phyloP scores from a whole-genome alignment of 2,329 filamentous ascomycete species.

The Bipolaris gigantea region DNA sequence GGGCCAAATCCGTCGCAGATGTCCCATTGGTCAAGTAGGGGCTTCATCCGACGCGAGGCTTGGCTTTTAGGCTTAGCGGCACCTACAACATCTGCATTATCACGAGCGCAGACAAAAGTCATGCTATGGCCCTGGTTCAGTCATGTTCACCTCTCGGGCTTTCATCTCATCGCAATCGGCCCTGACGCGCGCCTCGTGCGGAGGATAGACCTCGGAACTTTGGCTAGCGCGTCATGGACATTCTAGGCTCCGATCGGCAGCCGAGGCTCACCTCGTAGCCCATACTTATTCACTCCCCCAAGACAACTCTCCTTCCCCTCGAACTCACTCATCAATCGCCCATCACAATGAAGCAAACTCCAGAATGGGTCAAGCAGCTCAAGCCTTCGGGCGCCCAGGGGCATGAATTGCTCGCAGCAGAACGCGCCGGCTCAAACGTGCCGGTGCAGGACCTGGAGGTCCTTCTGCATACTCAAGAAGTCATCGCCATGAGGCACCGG shows the following conservation, averaged over 20 bases:
- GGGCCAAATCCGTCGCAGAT: neutral
- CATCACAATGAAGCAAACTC: constrained; percentile 47
- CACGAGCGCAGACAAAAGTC: constrained; percentile 1
- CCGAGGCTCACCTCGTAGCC: constrained; percentile 24
- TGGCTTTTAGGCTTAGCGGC: neutral
- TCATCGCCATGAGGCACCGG: constrained; percentile 61
- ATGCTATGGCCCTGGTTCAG: neutral
- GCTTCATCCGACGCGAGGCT: neutral
- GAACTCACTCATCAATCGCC: constrained; percentile 5
- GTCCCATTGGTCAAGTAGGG: neutral
- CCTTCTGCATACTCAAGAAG: constrained; percentile 69
- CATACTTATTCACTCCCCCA: constrained; percentile 15
- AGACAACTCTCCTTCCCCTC: constrained; percentile 11
- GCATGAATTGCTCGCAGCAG: constrained; percentile 66
- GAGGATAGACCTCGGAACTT: constrained; percentile 26
- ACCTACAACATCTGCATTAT: constrained; percentile 1
- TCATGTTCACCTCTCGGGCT: neutral
- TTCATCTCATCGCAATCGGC: neutral
- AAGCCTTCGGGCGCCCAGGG: constrained; percentile 69
- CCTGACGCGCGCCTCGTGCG: constrained; percentile 4
- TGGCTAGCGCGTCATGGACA: constrained; percentile 22
- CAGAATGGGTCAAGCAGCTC: constrained; percentile 68
- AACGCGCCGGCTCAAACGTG: constrained; percentile 68
- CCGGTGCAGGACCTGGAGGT: constrained; percentile 67
- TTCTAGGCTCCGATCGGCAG: constrained; percentile 18